A percentile compares a stretch with the other conserved stretches of the same genome.
phyloP scores from a whole-genome alignment of 2,329 filamentous ascomycete genomes.

The Aspergillus novofumigatus region DNA sequence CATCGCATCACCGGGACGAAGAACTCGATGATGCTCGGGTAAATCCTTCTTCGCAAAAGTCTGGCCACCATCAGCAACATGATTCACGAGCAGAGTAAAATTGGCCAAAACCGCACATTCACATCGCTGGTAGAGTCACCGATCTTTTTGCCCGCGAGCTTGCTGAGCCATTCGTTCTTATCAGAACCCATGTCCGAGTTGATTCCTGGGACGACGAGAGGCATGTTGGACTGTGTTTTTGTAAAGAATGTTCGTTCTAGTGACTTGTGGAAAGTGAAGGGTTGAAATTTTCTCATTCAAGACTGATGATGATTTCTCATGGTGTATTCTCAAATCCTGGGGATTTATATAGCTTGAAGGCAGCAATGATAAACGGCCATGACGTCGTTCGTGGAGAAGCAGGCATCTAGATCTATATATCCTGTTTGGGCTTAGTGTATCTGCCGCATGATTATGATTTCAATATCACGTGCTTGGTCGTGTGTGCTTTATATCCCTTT shows the following conservation, averaged over 20 bases:
- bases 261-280: neutral
- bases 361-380: neutral
- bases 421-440: neutral
- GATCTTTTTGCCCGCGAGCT: slow-evolving; percentile 46
- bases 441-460: too few relatives aligned
- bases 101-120: slow-evolving; percentile 21
- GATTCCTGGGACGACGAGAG: slow-evolving; percentile 45
- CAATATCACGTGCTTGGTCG: neutral
- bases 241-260: neutral
- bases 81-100: neutral
- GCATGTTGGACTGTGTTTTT: slow-evolving; percentile 31
- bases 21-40: slow-evolving; percentile 40
- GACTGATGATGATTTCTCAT: neutral
- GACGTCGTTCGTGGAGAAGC: neutral
- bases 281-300: neutral
- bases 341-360: neutral
- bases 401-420: neutral
- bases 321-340: neutral
- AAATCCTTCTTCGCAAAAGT: slow-evolving; percentile 46
- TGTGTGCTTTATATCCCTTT: neutral
- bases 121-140: slow-evolving; percentile 34
- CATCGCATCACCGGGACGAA: slow-evolving; percentile 36
- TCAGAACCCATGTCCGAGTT: slow-evolving; percentile 29
- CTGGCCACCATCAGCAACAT: slow-evolving; percentile 16
- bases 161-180: slow-evolving; percentile 41